Base-by-base conservation (phyloP, 2,329 filamentous ascomycete genomes). In the Raffaelea deltoideospora region DNA sequence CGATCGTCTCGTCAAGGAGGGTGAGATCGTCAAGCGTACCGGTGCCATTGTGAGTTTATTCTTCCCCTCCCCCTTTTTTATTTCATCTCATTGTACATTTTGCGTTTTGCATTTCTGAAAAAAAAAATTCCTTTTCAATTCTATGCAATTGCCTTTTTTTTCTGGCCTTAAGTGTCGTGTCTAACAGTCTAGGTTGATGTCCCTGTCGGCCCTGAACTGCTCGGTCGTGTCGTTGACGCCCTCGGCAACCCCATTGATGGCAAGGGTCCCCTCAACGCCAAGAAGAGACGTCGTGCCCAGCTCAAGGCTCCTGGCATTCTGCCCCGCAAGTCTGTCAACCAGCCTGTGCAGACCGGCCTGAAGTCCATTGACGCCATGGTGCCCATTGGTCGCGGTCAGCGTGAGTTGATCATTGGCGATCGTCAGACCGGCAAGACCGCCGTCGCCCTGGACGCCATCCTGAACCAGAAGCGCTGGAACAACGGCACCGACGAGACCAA, bases 391-490 rank as follows among this genome's bases (percentile, higher is more conserved):
- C 90, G 90, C 88, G 90, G 90, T 59, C 90, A 98, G 76, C 90
- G 90, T 88, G 90, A 98, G 74, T 72, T 98, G 76, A 96, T 98
- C 65, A 98, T 98, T 66, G 90, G 90, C 73, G 90, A 98, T 63
- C 90, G 90, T 86, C 90, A 98, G 71, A 98, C 90, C 55, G 90
- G 90, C 67, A 98, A 98, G 82, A 98, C 90, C 59, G 90, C 90
- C 56, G 88, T 98, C 60, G 88, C 81, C 56, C 84, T 98, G 45
- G 90, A 98, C 63, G 78, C 88, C 63, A 96, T 98, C 53, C 79
- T 98, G 46, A 98, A 98, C 81, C 90, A 98, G 76, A 92, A 90
- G 78, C 76, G 88, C 59, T 96, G 88, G 88, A 98, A 98, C 78
- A 70, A 65, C 60, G 55, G 64, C 59, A 71, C 58, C 63, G 87